Evolutionary conservation across 2,329 filamentous ascomycete species (phyloP), one percentile per base, ranked within the genome.

Genomic region (Rhytidhysteron rufulum): DNA sequence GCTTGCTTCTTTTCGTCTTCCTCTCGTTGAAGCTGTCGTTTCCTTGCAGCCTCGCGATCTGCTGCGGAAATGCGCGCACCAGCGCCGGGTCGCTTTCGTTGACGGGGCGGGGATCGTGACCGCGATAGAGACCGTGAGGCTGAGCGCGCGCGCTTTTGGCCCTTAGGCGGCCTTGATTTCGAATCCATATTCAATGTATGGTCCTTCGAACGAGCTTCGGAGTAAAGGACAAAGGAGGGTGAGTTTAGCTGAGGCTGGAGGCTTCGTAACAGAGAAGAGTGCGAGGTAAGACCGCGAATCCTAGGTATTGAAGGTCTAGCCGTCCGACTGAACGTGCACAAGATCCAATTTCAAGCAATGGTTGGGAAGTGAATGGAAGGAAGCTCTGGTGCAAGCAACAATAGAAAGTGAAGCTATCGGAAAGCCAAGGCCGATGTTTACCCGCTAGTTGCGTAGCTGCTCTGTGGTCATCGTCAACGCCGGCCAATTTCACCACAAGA

Each of bases 41-140:
- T 75, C 20, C 82, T 79, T 39, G 85, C 83, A 18, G 80, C 80
- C 53, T 86, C 82, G 22, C 80, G 77, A 54, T 88, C 82, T 21
- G 78, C 68, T 40, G 80, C 79, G 22, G 79, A 79, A 45, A 91
- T 81, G 45, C 86, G 84, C 0, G 63, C 49, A 21, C 53, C 60
- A 8, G 58, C 60, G 19, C 63, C 63, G 4, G 63, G 85, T 4
- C 83, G 78, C 63, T 88, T 88, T 40, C 77, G 75, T 60, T 82
- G 85, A 37, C 83, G 80, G 8, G 80, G 79, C 13, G 65, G 65
- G 17, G 65, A 67, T 38, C 62, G 51, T 15, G 63, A 66, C 49
- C 62, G 44, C 41, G 64, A 64, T 31, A 55, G 47, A 4, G 63
- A 65, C 2, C 42, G 44, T 8, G 49, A 50, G 34, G 46, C 48